These are phyloP conservation scores for Diplocarpon mali DNA, from an alignment of 2,329 filamentous ascomycete species.

Conservation along the genomic window DNA sequence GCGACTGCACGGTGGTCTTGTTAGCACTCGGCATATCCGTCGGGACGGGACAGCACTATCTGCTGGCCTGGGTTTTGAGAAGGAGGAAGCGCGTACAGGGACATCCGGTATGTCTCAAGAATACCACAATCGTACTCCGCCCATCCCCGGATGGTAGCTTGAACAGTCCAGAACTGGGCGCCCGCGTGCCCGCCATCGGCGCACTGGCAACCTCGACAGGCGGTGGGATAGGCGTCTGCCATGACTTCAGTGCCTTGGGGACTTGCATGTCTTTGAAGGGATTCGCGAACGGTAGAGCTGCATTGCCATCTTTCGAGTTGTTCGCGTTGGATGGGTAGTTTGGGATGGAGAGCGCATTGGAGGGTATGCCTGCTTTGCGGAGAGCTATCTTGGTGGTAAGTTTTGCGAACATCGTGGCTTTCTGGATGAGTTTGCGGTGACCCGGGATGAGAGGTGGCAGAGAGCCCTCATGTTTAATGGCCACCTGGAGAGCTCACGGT, in stretches of 20 bases:
- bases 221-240: slow-evolving; percentile 22
- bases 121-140: slow-evolving; percentile 51
- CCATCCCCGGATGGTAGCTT: slow-evolving; percentile 35
- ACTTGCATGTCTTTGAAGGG: slow-evolving; percentile 23
- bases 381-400: slow-evolving; percentile 26
- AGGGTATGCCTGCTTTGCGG: slow-evolving; percentile 24
- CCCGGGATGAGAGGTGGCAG: background rate
- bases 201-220: slow-evolving; percentile 19
- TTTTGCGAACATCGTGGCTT: slow-evolving; percentile 22
- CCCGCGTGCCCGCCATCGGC: slow-evolving; percentile 18
- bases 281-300: slow-evolving; percentile 18
- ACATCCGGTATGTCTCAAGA: slow-evolving; percentile 63
- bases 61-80: background rate
- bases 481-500: background rate
- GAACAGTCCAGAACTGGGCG: slow-evolving; percentile 18
- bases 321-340: slow-evolving; percentile 4
- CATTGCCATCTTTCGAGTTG: slow-evolving; percentile 12
- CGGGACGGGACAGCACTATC: background rate
- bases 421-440: too few species aligned
- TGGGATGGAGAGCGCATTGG: slow-evolving; percentile 15
- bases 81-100: slow-evolving; percentile 44
- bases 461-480: background rate
- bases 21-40: background rate
- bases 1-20: slow-evolving; percentile 38
- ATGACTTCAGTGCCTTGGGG: slow-evolving; percentile 22